Evolutionary conservation across 768 basidiomycete genomes (phyloP), one percentile per base, ranked within the genome.

Genomic region (Candolleomyces aberdarensis): DNA sequence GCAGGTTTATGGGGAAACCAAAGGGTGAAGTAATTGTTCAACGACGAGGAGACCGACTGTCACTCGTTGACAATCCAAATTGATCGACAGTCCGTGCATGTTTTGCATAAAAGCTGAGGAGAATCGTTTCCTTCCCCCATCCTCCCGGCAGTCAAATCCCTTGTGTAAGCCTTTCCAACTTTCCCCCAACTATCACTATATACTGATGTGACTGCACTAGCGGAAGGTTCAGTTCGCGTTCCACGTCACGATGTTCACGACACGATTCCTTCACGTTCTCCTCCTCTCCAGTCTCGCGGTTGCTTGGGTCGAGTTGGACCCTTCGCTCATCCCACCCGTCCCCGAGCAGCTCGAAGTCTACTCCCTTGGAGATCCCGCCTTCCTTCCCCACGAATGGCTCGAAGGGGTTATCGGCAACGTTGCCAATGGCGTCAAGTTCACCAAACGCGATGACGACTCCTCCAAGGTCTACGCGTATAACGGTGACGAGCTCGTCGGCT

Each of bases 401-500:
- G 17, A 36, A 15, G 31, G 9, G 1, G 20, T 55, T n/a, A n/a
- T 22, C 39, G 36, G 53, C 36, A 55, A 36, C 36, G 15, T 31
- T 5, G 32, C 32, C 53, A 1, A 11, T 3, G 36, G 36, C 3
- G 36, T n/a, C 31, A 40, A 36, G 22, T 41, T 40, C 39, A 39
- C 51, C 22, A 32, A 32, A 29, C 10, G 29, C 51, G 22, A 52
- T 19, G 29, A 32, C 51, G 14, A 52, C 29, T 22, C 11, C 22
- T 10, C 51, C 32, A 55, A 40, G 36, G 22, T 52, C 44, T 58
- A 26, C 47, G 36, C 48, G 3, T 59, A 62, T 43, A 29, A 58
- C 51, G 57, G 51, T 40, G 61, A 58, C 4, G 32, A 47, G 19
- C 46, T 58, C 11, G 57, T 62, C 17, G 61, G 31, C 20, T 62